phyloP scores from a whole-genome alignment of 1,284 basidiomycete genomes.

The Moesziomyces antarcticus region DNA sequence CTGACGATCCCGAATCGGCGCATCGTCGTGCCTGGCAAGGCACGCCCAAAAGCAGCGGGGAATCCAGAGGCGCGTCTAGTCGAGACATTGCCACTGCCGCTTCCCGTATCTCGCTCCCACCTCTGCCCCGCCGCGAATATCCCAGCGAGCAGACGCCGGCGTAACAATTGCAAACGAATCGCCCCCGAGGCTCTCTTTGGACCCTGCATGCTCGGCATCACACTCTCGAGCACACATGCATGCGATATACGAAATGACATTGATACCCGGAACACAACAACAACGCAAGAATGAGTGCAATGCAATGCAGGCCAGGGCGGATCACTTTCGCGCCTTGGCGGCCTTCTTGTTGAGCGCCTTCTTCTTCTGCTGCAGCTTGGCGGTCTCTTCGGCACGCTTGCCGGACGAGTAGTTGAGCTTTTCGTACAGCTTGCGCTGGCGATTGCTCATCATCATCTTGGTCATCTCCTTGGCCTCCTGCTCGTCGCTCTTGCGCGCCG shows the following conservation, averaged over 20 bases:
- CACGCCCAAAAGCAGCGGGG: not conserved
- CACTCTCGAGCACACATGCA: too few species aligned
- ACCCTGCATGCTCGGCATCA: not conserved
- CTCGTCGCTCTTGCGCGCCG: slow-evolving; percentile 72
- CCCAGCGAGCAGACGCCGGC: too few species aligned
- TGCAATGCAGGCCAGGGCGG: not conserved
- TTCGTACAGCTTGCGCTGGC: slow-evolving; percentile 93
- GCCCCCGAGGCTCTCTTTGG: not conserved
- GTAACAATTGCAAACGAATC: too few species aligned
- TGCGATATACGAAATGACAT: too few species aligned
- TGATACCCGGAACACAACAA: slow-evolving; percentile 2
- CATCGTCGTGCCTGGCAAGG: too few species aligned
- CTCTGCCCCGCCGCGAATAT: too few species aligned
- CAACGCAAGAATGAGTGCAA: not conserved
- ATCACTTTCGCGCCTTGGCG: slow-evolving; percentile 28
- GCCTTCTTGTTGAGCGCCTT: slow-evolving; percentile 54
- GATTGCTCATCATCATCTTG: slow-evolving; percentile 99
- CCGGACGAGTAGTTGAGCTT: slow-evolving; percentile 90
- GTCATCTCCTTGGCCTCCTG: slow-evolving; percentile 78
- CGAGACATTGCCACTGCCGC: too few species aligned
- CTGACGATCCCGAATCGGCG: too few species aligned
- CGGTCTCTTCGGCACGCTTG: slow-evolving; percentile 78
- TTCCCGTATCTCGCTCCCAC: too few species aligned
- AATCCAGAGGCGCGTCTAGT: not conserved
- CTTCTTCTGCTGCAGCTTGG: slow-evolving; percentile 60